phyloP scores from a whole-genome alignment of 176 grass and related monocot genomes.

The Lolium rigidum region DNA sequence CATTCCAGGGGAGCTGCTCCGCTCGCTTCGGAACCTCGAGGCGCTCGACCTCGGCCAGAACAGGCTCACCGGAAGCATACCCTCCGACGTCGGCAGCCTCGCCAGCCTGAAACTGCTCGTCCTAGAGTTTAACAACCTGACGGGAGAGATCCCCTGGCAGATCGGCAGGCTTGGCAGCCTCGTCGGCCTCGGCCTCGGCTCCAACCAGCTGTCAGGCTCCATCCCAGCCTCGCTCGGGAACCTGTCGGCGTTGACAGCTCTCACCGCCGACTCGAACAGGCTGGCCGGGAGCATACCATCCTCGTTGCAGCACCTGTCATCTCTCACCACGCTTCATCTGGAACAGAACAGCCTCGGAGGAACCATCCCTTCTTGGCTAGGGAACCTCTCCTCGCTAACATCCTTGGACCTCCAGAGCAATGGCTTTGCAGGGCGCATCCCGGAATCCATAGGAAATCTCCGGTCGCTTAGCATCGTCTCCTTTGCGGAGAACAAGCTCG shows the following conservation, averaged over 20 bases:
- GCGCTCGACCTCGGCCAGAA: neutral
- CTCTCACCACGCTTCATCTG: neutral
- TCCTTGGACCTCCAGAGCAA: slow-evolving; percentile 6
- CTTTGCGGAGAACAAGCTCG: slow-evolving; percentile 2
- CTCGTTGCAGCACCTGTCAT: neutral
- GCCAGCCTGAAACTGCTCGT: neutral
- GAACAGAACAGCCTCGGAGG: slow-evolving; percentile 9
- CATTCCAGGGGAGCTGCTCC: neutral
- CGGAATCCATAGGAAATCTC: slow-evolving; percentile 31
- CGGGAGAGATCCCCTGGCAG: neutral
- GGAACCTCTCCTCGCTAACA: slow-evolving; percentile 32
- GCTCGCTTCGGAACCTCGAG: neutral
- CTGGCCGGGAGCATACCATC: slow-evolving; percentile 24
- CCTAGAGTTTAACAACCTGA: neutral
- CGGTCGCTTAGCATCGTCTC: neutral
- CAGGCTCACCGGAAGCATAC: slow-evolving; percentile 7
- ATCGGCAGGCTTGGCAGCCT: slow-evolving; percentile 21
- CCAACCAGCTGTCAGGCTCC: slow-evolving; percentile 11
- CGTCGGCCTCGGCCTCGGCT: neutral
- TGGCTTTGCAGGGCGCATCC: slow-evolving; percentile 9
- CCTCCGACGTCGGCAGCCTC: neutral
- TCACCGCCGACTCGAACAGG: neutral
- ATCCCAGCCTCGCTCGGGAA: slow-evolving; percentile 33
- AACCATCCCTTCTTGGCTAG: slow-evolving; percentile 27
- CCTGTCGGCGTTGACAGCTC: neutral